A percentile compares a stretch with the other conserved stretches of the same genome.
Evolutionary conservation across 2,329 filamentous ascomycete species (phyloP).

Genomic region (Ceratocystis colombiana): DNA sequence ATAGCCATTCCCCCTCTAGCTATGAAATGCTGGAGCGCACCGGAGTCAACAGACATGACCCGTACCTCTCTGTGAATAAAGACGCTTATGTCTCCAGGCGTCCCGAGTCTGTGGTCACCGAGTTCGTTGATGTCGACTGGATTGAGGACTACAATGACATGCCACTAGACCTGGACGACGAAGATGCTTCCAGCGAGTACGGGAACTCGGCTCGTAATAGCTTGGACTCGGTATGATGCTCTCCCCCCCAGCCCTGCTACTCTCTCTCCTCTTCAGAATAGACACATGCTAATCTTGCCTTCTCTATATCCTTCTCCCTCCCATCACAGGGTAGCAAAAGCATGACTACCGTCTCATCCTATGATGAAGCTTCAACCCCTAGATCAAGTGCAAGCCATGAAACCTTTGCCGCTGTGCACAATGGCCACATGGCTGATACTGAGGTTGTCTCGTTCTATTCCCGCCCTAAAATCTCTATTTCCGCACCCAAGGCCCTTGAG

Average conservation of each 20-base stretch:
- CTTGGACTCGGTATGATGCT: slow-evolving; percentile 56
- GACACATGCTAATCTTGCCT: slow-evolving; percentile 9
- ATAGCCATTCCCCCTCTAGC: slow-evolving; percentile 6
- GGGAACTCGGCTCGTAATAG: slow-evolving; percentile 58
- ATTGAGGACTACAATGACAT: slow-evolving; percentile 46
- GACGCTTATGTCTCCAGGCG: slow-evolving; percentile 39
- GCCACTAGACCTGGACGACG: slow-evolving; percentile 30
- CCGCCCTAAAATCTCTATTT: slow-evolving; percentile 33
- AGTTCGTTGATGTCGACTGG: slow-evolving; percentile 68
- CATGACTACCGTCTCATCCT: slow-evolving; percentile 77
- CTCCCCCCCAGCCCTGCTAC: neutral
- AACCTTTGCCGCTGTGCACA: slow-evolving; percentile 11
- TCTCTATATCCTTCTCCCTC: neutral
- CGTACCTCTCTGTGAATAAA: slow-evolving; percentile 51
- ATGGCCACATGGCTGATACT: slow-evolving; percentile 33
- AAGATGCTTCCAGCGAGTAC: slow-evolving; percentile 41
- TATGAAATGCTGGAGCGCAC: slow-evolving; percentile 45
- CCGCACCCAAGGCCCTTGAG: slow-evolving; percentile 8
- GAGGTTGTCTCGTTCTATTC: slow-evolving; percentile 47
- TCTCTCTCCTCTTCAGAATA: neutral
- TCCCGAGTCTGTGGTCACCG: slow-evolving; percentile 61
- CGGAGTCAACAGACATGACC: slow-evolving; percentile 38
- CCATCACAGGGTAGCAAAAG: slow-evolving; percentile 55
- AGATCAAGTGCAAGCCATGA: slow-evolving; percentile 50
- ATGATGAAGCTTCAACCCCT: slow-evolving; percentile 73